Evolutionary conservation across 768 basidiomycete genomes (phyloP).

Genomic region (Lactifluus volemus): DNA sequence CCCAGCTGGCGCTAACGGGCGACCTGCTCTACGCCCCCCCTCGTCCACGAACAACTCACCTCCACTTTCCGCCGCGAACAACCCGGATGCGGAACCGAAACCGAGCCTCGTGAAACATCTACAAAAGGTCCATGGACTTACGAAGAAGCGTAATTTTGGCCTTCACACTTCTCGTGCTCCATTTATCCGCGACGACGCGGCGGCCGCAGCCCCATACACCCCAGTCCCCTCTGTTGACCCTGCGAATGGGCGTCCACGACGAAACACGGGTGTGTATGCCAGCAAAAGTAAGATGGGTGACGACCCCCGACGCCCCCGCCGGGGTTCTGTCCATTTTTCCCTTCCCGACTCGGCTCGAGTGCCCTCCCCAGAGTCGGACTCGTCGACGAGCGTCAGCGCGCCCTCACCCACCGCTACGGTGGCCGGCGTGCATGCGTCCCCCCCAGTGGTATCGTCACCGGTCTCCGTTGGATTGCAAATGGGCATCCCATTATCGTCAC

Average conservation of each 20-base stretch:
- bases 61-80: not conserved
- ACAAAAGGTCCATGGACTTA: constrained; percentile 20
- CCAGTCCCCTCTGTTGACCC: not conserved
- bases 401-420: constrained; percentile 14
- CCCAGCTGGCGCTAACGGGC: constrained; percentile 7
- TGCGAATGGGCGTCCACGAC: constrained; percentile 9
- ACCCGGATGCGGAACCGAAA: constrained; percentile 1
- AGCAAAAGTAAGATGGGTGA: constrained; percentile 9
- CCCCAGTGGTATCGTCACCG: constrained; percentile 1
- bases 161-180: constrained; percentile 13
- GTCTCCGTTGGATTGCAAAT: constrained; percentile 2
- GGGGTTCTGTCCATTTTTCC: constrained; percentile 9
- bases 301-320: constrained; percentile 13
- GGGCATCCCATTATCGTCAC: not conserved
- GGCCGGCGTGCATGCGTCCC: not conserved
- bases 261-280: constrained; percentile 11
- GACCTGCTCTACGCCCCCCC: not conserved
- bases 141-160: constrained; percentile 20
- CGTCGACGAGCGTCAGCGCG: constrained; percentile 10
- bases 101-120: constrained; percentile 19
- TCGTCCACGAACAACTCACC: constrained; percentile 13
- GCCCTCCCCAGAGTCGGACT: constrained; percentile 18
- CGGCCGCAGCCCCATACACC: not conserved
- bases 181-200: constrained; percentile 17
- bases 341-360: constrained; percentile 9